Conservation (phyloP, 495 filamentous ascomycete species). For the Neurospora sp. region DNA sequence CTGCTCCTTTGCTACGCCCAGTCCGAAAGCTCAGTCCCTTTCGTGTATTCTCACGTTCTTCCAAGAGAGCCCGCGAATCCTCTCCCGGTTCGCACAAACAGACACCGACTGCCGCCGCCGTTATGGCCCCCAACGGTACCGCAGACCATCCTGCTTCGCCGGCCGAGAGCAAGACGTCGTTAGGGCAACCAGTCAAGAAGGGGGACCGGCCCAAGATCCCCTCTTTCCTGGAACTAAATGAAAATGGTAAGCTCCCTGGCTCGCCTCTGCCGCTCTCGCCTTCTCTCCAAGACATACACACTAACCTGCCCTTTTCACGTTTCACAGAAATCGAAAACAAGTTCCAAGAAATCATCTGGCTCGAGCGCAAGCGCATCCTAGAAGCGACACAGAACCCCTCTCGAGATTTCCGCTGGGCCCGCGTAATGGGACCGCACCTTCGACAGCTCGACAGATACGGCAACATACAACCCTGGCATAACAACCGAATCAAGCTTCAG, state of each 20-base stretch:
- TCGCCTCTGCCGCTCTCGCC: neutral
- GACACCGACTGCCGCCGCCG: constrained; percentile 18
- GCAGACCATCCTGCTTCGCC: constrained; percentile 20
- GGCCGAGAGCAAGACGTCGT: constrained; percentile 2
- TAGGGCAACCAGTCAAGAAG: neutral
- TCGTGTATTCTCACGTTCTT: constrained; percentile 21
- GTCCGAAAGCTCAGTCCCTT: constrained; percentile 22
- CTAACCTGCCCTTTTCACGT: constrained; percentile 3
- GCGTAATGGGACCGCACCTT: constrained; percentile 36
- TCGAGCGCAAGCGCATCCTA: constrained; percentile 45
- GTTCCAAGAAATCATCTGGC: constrained; percentile 53
- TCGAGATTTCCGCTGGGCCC: constrained; percentile 47
- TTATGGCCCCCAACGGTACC: constrained; percentile 9
- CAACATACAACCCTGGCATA: constrained; percentile 78
- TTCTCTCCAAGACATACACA: neutral
- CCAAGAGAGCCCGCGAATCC: constrained; percentile 35
- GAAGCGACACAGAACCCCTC: constrained; percentile 33
- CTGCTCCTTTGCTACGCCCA: constrained; percentile 8
- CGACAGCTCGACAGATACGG: constrained; percentile 62
- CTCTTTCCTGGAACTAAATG: constrained; percentile 30
- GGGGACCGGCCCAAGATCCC: constrained; percentile 25
- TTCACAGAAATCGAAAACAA: constrained; percentile 38
- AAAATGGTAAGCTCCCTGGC: constrained; percentile 12
- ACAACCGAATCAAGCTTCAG: constrained; percentile 73
- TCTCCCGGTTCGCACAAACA: constrained; percentile 21